These are phyloP conservation scores for Spergularia marina DNA, from an alignment of 148 eudicot species.

Conservation along the genomic window DNA sequence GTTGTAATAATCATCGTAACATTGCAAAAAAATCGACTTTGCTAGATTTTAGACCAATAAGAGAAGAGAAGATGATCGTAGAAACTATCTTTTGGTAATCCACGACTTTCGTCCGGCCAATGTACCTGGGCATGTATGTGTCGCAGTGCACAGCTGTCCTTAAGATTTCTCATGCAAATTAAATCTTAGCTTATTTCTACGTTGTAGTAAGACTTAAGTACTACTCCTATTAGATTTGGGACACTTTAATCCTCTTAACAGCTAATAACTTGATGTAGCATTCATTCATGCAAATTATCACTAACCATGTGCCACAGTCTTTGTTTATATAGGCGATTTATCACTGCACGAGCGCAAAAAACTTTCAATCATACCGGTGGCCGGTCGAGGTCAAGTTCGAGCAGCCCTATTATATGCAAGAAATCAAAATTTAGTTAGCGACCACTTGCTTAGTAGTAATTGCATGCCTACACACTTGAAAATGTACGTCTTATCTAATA, in stretches of 20 bases:
- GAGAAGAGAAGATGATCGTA: background rate
- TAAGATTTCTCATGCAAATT: slow-evolving; percentile 24
- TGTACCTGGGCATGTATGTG: slow-evolving; percentile 31
- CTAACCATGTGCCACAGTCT: slow-evolving; percentile 23
- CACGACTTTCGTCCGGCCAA: slow-evolving; percentile 10
- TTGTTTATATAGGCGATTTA: background rate
- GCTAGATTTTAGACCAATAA: slow-evolving; percentile 11
- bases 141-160: slow-evolving; percentile 21
- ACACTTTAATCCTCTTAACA: slow-evolving; percentile 8
- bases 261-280: slow-evolving; percentile 15
- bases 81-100: slow-evolving; percentile 2
- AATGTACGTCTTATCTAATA: no score
- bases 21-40: background rate
- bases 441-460: no score
- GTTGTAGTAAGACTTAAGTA: background rate
- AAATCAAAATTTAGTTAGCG: no score
- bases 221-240: background rate
- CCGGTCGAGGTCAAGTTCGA: no score
- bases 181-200: slow-evolving; percentile 1
- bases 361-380: slow-evolving; percentile 12
- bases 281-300: slow-evolving; percentile 13
- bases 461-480: no score
- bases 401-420: no score
- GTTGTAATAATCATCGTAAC: slow-evolving; percentile 13
- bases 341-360: background rate